Conservation (phyloP, 2,329 filamentous ascomycete genomes). For the Beauveria varroae region DNA sequence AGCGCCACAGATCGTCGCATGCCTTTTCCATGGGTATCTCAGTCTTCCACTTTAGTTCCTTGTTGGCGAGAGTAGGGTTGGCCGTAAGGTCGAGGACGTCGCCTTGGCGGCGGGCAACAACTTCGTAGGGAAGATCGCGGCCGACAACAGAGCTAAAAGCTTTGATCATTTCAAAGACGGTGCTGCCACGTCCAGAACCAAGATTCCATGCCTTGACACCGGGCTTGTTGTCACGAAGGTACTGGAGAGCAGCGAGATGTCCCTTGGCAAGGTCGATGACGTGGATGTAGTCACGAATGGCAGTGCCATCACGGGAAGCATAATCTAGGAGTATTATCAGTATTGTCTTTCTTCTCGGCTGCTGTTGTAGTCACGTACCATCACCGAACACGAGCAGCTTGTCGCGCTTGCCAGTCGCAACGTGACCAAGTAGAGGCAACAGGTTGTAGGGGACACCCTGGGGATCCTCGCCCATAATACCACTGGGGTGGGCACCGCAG, state of each 20-base stretch:
- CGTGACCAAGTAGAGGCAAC: slow-evolving; percentile 86
- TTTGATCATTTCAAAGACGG: slow-evolving; percentile 95
- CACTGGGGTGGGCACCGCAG: slow-evolving; percentile 85
- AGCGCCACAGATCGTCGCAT: slow-evolving; percentile 90
- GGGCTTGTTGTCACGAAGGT: slow-evolving; percentile 75
- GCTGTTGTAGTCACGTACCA: slow-evolving; percentile 46
- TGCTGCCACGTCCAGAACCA: slow-evolving; percentile 88
- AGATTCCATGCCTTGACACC: slow-evolving; percentile 96
- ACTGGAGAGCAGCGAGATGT: slow-evolving; percentile 83
- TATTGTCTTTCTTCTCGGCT: not conserved
- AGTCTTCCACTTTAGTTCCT: slow-evolving; percentile 88
- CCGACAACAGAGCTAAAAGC: slow-evolving; percentile 87
- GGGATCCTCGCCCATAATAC: slow-evolving; percentile 97
- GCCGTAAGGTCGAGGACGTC: slow-evolving; percentile 94
- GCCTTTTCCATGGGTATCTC: slow-evolving; percentile 85
- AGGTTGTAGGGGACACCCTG: slow-evolving; percentile 94
- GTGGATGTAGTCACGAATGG: slow-evolving; percentile 97
- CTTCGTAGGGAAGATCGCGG: slow-evolving; percentile 76
- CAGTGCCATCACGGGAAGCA: slow-evolving; percentile 79
- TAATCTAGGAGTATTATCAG: slow-evolving; percentile 57
- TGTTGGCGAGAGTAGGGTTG: slow-evolving; percentile 78
- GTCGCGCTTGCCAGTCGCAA: slow-evolving; percentile 88
- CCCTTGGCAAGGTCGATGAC: slow-evolving; percentile 82
- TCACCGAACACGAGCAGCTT: slow-evolving; percentile 94
- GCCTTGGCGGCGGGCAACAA: slow-evolving; percentile 72